Evolutionary conservation across 345 rosid species (phyloP).

Genomic region (Xanthoceras sorbifolium): DNA sequence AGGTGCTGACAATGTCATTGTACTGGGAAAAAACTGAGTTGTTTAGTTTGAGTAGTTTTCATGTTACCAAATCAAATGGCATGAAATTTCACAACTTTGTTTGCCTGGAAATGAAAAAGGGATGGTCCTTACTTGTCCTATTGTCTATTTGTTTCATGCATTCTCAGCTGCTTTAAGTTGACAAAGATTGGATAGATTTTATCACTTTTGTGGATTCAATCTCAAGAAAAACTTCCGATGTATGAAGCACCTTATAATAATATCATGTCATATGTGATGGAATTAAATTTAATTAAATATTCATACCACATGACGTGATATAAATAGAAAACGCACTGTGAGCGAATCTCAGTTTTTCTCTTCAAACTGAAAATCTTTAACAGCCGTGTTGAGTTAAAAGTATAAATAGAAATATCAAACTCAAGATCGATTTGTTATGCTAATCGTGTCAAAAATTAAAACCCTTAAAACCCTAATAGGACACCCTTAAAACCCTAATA

Average conservation of each 20-base stretch:
- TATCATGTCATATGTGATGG: too few relatives aligned
- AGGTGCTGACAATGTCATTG: neutral
- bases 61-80: conserved; percentile 4
- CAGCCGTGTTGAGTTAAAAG: too few relatives aligned
- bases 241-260: too few relatives aligned
- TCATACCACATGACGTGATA: too few relatives aligned
- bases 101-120: neutral
- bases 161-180: neutral
- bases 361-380: too few relatives aligned
- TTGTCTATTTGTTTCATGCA: neutral
- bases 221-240: too few relatives aligned
- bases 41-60: neutral
- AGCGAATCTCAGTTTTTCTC: too few relatives aligned
- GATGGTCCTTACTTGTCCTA: neutral
- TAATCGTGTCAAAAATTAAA: neutral
- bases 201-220: too few relatives aligned
- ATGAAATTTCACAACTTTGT: neutral
- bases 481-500: neutral
- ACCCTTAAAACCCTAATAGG: neutral
- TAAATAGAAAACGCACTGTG: too few relatives aligned
- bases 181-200: too few relatives aligned
- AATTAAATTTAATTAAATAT: too few relatives aligned
- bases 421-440: neutral
- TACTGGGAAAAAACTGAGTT: neutral
- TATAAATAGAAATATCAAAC: too few relatives aligned